These are phyloP conservation scores for Diplosphaera chodatii DNA, from an alignment of 139 green algal genomes.

Conservation along the genomic window DNA sequence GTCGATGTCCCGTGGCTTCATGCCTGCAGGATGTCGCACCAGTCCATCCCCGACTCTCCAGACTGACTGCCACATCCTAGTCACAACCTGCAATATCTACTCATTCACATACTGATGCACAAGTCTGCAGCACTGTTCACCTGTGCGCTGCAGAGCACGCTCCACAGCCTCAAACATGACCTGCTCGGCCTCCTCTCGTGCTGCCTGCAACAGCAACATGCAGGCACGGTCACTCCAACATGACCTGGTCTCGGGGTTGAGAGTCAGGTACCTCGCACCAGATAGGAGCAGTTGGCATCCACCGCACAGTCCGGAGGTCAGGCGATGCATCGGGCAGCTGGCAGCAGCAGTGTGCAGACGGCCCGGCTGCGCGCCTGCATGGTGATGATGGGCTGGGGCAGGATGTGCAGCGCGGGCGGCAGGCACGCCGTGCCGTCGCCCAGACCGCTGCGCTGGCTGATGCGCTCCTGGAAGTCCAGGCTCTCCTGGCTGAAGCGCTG, in stretches of 20 bases:
- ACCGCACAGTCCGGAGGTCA: too few relatives aligned
- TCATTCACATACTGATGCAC: too few relatives aligned
- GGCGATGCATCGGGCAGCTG: too few relatives aligned
- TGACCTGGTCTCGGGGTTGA: too few relatives aligned
- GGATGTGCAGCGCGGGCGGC: conserved; percentile 34
- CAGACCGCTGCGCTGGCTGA: conserved; percentile 51
- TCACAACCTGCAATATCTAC: too few relatives aligned
- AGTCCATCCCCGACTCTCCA: too few relatives aligned
- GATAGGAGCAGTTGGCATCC: too few relatives aligned
- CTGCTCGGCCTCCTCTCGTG: conserved; percentile 58
- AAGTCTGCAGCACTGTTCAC: not conserved
- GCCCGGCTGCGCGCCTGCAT: not conserved
- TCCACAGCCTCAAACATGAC: conserved; percentile 62
- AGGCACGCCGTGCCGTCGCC: conserved; percentile 62
- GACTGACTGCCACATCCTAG: too few relatives aligned
- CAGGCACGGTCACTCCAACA: too few relatives aligned
- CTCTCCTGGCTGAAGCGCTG: conserved; percentile 49
- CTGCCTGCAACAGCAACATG: conserved; percentile 15
- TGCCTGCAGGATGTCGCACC: conserved; percentile 17
- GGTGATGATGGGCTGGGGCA: conserved; percentile 10
- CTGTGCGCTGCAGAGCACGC: conserved; percentile 31
- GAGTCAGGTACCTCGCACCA: too few relatives aligned
- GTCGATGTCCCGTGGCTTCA: conserved; percentile 64
- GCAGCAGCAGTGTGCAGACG: conserved; percentile 30
- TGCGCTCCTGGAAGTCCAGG: conserved; percentile 68